These are phyloP conservation scores for Rhizopogon salebrosus DNA, from an alignment of 768 basidiomycete species.

Conservation along the genomic window DNA sequence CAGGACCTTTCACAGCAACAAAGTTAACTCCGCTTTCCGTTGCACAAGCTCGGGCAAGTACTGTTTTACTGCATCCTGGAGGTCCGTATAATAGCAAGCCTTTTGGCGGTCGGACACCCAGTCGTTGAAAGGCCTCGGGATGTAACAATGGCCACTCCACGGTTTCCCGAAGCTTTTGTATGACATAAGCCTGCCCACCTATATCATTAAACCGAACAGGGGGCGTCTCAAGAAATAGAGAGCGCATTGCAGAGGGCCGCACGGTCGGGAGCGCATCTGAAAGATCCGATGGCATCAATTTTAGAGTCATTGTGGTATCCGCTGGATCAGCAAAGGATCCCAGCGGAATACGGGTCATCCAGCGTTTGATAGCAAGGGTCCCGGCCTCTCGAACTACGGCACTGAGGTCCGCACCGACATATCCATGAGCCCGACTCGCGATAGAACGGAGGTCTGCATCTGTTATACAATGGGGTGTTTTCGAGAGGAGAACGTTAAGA, in stretches of 20 bases:
- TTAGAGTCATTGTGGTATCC: slow-evolving; percentile 20
- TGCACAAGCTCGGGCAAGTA: slow-evolving; percentile 88
- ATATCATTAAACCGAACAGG: slow-evolving; percentile 83
- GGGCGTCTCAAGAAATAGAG: slow-evolving; percentile 83
- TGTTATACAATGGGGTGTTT: slow-evolving; percentile 72
- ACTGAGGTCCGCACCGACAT: slow-evolving; percentile 93
- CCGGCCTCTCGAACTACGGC: slow-evolving; percentile 93
- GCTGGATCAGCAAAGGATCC: slow-evolving; percentile 3
- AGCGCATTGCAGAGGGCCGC: slow-evolving; percentile 91
- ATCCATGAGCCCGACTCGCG: slow-evolving; percentile 84
- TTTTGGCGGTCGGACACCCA: slow-evolving; percentile 85
- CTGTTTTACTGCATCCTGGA: slow-evolving; percentile 96
- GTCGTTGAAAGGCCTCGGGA: slow-evolving; percentile 77
- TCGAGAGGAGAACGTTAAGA: slow-evolving; percentile 75
- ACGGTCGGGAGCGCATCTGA: slow-evolving; percentile 67
- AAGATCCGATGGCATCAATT: slow-evolving; percentile 60
- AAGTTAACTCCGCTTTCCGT: slow-evolving; percentile 95
- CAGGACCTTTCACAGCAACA: slow-evolving; percentile 94
- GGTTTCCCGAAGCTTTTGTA: slow-evolving; percentile 82
- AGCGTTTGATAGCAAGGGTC: slow-evolving; percentile 84
- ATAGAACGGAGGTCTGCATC: slow-evolving; percentile 56
- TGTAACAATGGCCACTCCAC: slow-evolving; percentile 95
- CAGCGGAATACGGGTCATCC: slow-evolving; percentile 36
- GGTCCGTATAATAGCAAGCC: slow-evolving; percentile 93
- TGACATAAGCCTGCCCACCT: slow-evolving; percentile 78